Evolutionary conservation across 129 eudicot genomes (phyloP), one percentile per base, ranked within the genome.

Genomic region (Heracleum sosnowskyi): DNA sequence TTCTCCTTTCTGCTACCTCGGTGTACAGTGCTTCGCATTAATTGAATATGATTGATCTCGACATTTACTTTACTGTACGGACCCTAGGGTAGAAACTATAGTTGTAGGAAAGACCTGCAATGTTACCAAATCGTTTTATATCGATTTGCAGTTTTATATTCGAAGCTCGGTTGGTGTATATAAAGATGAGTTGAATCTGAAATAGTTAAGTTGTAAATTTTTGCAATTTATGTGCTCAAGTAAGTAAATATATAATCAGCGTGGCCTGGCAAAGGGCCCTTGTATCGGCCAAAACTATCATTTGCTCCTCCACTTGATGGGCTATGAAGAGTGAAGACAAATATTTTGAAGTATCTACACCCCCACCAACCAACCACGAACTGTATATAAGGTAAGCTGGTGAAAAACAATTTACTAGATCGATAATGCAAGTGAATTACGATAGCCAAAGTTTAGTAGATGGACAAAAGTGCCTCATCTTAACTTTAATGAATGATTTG

Each of bases 401-500:
- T 60, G 12, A 7, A 13, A 64, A 29, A 15, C n/a, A n/a, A 7
- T 37, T 37, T 53, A 57, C 15, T 57, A 0, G 1, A 8, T 57
- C 1, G 13, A 24, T 57, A 8, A 57, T 57, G 4, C 2, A 9
- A n/a, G 31, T n/a, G 31, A 1, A 55, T 24, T 55, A 55, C 31
- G 11, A 17, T 3, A 17, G n/a, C 1, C 0, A 42, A 7, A 11
- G 45, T 42, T 42, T 42, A 42, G 2, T 11, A 11, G 45, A 9
- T 42, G 7, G 45, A 42, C 73, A 69, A 28, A 63, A 71, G 45
- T 18, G 47, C 28, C 46, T 76, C 69, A 44, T 46, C 66, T 57
- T 49, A 31, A 80, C 86, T 86, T 85, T 84, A 86, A 70, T 71
- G 44, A 77, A 70, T 90, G 86, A 69, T 34, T 16, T 87, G 79